A percentile compares a stretch with the other conserved stretches of the same genome.
phyloP scores from a whole-genome alignment of 371 early-diverging fungal genomes.

The Mortierella sp. region DNA sequence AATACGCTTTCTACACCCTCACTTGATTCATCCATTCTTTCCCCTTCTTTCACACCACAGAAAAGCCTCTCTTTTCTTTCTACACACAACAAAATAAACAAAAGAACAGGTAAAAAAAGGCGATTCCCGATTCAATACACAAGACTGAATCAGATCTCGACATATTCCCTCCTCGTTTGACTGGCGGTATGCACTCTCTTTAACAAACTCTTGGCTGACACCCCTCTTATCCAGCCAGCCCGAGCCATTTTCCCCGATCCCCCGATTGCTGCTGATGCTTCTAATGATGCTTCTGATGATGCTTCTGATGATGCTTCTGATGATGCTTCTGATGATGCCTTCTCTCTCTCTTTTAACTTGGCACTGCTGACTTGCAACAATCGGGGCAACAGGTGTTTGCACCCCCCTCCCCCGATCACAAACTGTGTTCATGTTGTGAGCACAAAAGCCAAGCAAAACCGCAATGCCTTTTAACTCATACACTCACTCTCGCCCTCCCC shows the following conservation, averaged over 20 bases:
- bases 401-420: background rate
- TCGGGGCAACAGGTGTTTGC: background rate
- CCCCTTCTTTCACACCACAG: background rate
- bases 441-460: too few species aligned
- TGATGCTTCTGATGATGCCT: background rate
- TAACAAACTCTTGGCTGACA: slow-evolving; percentile 1
- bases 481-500: background rate
- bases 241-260: background rate
- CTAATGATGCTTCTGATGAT: too few species aligned
- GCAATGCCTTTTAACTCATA: background rate
- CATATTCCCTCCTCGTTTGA: background rate
- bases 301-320: too few species aligned
- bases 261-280: background rate
- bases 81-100: background rate
- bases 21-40: background rate
- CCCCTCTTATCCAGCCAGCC: background rate
- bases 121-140: background rate
- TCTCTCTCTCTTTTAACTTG: background rate
- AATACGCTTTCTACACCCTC: background rate
- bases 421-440: too few species aligned
- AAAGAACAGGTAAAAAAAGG: background rate
- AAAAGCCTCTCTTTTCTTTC: background rate
- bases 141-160: background rate
- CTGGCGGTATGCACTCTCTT: background rate
- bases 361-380: background rate